Evolutionary conservation across 768 basidiomycete species (phyloP).

Genomic region (Boletus insuetus): DNA sequence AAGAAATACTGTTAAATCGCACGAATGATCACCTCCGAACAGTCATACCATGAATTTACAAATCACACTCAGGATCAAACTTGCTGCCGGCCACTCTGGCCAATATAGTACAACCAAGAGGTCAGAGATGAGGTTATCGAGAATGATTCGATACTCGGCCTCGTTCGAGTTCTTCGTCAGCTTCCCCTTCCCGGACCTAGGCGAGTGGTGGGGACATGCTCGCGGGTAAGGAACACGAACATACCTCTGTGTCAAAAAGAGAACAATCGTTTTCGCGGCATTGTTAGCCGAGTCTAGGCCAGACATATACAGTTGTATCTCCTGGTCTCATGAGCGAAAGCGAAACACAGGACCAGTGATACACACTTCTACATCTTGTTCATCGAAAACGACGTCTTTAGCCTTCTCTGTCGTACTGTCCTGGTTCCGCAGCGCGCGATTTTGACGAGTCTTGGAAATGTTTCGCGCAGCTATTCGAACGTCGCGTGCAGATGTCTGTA

Average conservation of each 20-base stretch:
- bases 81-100: constrained; percentile 97
- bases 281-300: constrained; percentile 81
- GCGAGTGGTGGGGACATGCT: constrained; percentile 1
- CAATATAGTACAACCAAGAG: constrained; percentile 84
- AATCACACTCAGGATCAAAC: constrained; percentile 73
- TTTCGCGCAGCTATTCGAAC: constrained; percentile 67
- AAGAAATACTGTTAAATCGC: background rate
- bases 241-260: constrained; percentile 70
- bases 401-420: constrained; percentile 53
- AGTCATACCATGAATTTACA: constrained; percentile 78
- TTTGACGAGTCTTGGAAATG: constrained; percentile 61
- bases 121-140: constrained; percentile 89
- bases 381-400: constrained; percentile 58
- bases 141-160: constrained; percentile 88
- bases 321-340: constrained; percentile 38
- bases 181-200: constrained; percentile 82
- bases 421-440: constrained; percentile 59
- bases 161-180: constrained; percentile 90
- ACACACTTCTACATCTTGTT: constrained; percentile 62
- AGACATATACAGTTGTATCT: constrained; percentile 65
- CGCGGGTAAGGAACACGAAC: background rate
- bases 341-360: background rate
- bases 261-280: constrained; percentile 80
- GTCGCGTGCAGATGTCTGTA: constrained; percentile 91
- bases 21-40: background rate